Conservation (phyloP, 176 grass and related monocot genomes). For the Aegilops tauschii region DNA sequence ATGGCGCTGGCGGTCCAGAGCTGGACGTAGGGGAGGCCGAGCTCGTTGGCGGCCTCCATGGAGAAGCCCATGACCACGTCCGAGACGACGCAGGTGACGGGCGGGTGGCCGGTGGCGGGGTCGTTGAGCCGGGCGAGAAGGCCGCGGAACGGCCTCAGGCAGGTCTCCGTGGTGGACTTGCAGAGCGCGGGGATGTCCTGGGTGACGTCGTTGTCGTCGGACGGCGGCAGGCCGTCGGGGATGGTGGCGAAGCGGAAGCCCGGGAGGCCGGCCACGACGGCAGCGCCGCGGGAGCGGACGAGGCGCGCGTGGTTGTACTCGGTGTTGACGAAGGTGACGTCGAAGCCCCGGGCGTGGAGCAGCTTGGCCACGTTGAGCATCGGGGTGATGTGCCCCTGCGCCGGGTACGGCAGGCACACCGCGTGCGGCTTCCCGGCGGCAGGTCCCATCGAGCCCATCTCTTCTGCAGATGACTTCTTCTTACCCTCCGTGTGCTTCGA, state of each 20-base stretch:
- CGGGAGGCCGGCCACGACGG: slow-evolving; percentile 31
- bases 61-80: slow-evolving; percentile 83
- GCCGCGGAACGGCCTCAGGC: slow-evolving; percentile 48
- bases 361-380: slow-evolving; percentile 78
- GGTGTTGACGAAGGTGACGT: slow-evolving; percentile 74
- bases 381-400: slow-evolving; percentile 76
- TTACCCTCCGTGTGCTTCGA: too few relatives aligned
- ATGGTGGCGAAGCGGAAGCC: slow-evolving; percentile 64
- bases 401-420: slow-evolving; percentile 69
- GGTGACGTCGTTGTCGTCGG: slow-evolving; percentile 53
- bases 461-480: not conserved
- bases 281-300: slow-evolving; percentile 29
- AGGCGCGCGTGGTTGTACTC: slow-evolving; percentile 70
- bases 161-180: slow-evolving; percentile 51
- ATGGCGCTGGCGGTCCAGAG: slow-evolving; percentile 78
- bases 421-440: slow-evolving; percentile 43
- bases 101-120: slow-evolving; percentile 11
- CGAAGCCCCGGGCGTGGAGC: slow-evolving; percentile 71
- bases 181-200: slow-evolving; percentile 72
- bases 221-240: slow-evolving; percentile 65
- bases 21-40: slow-evolving; percentile 57
- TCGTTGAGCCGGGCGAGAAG: slow-evolving; percentile 54
- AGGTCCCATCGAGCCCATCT: slow-evolving; percentile 36
- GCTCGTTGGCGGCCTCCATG: slow-evolving; percentile 48
- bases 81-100: slow-evolving; percentile 62